Evolutionary conservation across 768 basidiomycete species (phyloP), one percentile per base, ranked within the genome.

Genomic region (Hygrophoropsis aurantiaca): DNA sequence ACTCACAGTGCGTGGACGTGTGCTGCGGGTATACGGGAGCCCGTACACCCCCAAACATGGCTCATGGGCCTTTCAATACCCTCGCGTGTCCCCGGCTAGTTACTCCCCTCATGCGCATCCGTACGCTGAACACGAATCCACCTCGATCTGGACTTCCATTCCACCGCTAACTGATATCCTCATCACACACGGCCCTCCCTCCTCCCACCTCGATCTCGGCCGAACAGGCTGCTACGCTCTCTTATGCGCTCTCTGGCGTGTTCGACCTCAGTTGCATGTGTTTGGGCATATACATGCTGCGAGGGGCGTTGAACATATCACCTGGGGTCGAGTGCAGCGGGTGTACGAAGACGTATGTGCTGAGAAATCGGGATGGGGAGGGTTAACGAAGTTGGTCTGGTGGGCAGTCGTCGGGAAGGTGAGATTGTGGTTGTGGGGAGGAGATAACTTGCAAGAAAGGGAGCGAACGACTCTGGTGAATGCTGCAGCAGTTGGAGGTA

Each of bases 281-380:
- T 74, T 68, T 53, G 73, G 75, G 1, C 75, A 75, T 42, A 69
- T 74, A 5, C 74, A 77, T 33, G 60, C 54, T 11, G 68, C 46
- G 2, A 46, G 68, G 30, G 75, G 73, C 7, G 42, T 66, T 11
- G 64, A 71, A 45, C 20, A 27, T 8, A 48, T 70, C 10, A 39
- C 33, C 15, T 75, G 73, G 73, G 57, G 57, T 33, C 40, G 46
- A 6, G 60, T 58, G 3, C 65, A 71, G 53, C 44, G 23, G 24
- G 57, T 52, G 19, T 71, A 58, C 26, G 68, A 71, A 42, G 50
- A 60, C 7, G 38, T 70, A 2, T 60, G 52, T 39, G 55, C 55
- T 35, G 42, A 53, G 10, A 19, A 37, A 33, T 27, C 8, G 24
- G 41, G 51, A 24, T 55, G 52, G 59, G 15, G 26, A 26, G 53